Conservation (phyloP, 2,329 filamentous ascomycete genomes). For the Stagonosporopsis chrysanthemi region DNA sequence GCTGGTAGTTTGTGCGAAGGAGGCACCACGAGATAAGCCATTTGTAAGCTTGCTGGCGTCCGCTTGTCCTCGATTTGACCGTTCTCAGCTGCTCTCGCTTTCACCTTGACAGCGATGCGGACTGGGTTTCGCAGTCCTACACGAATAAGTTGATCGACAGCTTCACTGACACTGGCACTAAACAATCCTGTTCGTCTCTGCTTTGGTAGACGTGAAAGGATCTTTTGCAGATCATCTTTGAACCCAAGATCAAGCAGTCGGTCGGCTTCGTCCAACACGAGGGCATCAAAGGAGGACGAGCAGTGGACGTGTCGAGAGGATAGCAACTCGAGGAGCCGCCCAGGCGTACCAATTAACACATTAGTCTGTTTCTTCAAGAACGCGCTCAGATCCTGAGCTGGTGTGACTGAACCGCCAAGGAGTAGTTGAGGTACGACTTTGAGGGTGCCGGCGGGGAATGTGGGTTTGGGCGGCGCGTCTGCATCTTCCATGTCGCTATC, state of each 20-base stretch:
- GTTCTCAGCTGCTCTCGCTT: conserved; percentile 54
- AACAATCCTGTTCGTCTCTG: conserved; percentile 93
- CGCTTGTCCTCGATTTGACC: conserved; percentile 80
- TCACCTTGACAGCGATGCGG: conserved; percentile 93
- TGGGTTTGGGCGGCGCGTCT: conserved; percentile 47
- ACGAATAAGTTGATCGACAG: conserved; percentile 89
- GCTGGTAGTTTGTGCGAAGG: conserved; percentile 82
- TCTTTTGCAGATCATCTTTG: conserved; percentile 86
- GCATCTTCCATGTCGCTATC: conserved; percentile 53
- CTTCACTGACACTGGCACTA: conserved; percentile 94
- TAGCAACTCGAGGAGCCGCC: conserved; percentile 85
- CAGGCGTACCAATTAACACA: conserved; percentile 87
- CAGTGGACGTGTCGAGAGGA: conserved; percentile 87
- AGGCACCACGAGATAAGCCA: conserved; percentile 80
- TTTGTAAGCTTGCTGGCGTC: conserved; percentile 90
- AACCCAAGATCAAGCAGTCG: conserved; percentile 92
- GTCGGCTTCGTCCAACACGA: conserved; percentile 95
- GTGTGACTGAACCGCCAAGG: conserved; percentile 80
- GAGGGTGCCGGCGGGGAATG: conserved; percentile 57
- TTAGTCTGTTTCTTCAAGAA: conserved; percentile 89
- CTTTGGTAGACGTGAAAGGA: conserved; percentile 84
- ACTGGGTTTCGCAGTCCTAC: conserved; percentile 93
- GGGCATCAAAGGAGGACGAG: conserved; percentile 85
- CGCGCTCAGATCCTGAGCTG: conserved; percentile 83
- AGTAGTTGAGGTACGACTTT: conserved; percentile 80